Evolutionary conservation across 2,329 filamentous ascomycete genomes (phyloP), one percentile per base, ranked within the genome.

Genomic region (Penicillium corylophilum): DNA sequence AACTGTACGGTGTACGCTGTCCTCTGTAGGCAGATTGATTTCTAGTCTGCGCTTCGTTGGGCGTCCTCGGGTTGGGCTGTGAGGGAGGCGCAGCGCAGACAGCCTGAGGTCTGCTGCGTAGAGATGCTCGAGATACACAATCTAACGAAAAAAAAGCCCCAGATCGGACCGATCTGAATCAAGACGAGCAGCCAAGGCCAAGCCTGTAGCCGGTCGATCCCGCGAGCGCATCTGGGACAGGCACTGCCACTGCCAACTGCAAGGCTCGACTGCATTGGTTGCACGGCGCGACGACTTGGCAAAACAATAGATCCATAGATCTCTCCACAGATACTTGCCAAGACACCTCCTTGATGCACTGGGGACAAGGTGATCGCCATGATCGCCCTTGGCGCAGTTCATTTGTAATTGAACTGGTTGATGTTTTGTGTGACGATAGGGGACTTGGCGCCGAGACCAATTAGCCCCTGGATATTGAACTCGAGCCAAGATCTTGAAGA

Each of bases 321-420:
- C 18, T 16, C 39, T 13, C 22, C 10, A 12, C n/a, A 23, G 23
- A 26, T 43, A 16, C 23, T 26, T 16, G 53, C 53, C 56, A 56
- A 58, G 54, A 24, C 40, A 33, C 33, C 40, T 43, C 41, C 46
- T 53, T 42, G 15, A 45, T 44, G 42, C 40, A 18, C 31, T n/a
- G 5, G 20, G 46, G 43, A 20, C 20, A 26, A 4, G n/a, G 40
- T 52, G 56, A 59, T 59, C 56, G 49, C 41, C 54, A 48, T 56
- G 56, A 59, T 59, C 56, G 56, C 54, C 56, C 56, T 59, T 59
- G 56, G 56, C 56, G 35, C 44, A 38, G 46, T 44, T 20, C 29
- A 49, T 59, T 52, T 53, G 18, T 44, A 56, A 56, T 53, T 33
- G 49, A 24, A 46, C 44, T 28, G 48, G 13, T 18, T 20, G 9